A percentile compares a stretch with the other conserved stretches of the same genome.
phyloP scores from a whole-genome alignment of 2,329 filamentous ascomycete genomes.

The Dothistroma septosporum region DNA sequence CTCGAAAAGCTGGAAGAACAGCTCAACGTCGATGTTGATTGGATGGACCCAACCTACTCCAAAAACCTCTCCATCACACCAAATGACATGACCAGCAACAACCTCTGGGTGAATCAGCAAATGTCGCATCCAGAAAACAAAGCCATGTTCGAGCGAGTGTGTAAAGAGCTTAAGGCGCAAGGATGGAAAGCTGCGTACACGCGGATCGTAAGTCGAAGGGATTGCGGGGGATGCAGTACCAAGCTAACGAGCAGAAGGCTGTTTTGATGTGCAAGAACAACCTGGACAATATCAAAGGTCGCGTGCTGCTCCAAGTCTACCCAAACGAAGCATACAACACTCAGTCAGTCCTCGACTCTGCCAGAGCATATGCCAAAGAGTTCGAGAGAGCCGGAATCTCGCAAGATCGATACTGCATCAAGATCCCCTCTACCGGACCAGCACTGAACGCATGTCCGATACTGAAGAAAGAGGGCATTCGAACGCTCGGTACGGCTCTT shows the following conservation, averaged over 20 bases:
- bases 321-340: constrained; percentile 20
- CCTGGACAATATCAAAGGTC: constrained; percentile 23
- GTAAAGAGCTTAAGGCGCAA: constrained; percentile 21
- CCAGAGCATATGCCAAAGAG: constrained; percentile 19
- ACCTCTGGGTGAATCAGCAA: constrained; percentile 21
- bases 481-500: constrained; percentile 59
- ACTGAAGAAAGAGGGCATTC: constrained; percentile 53
- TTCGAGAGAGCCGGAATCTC: constrained; percentile 31
- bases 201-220: constrained; percentile 13
- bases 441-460: constrained; percentile 57
- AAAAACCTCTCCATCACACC: constrained; percentile 20
- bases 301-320: constrained; percentile 21
- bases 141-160: constrained; percentile 20
- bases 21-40: constrained; percentile 22
- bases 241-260: constrained; percentile 11
- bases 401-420: constrained; percentile 53
- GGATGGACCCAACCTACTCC: constrained; percentile 22
- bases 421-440: constrained; percentile 61
- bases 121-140: constrained; percentile 22
- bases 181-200: constrained; percentile 23
- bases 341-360: constrained; percentile 18
- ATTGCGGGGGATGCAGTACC: neutral
- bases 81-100: constrained; percentile 22
- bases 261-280: constrained; percentile 23
- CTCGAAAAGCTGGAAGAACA: constrained; percentile 21